A percentile compares a stretch with the other conserved stretches of the same genome.
phyloP scores from a whole-genome alignment of 345 rosid genomes.

The rapeseed (Brassica napus) region DNA sequence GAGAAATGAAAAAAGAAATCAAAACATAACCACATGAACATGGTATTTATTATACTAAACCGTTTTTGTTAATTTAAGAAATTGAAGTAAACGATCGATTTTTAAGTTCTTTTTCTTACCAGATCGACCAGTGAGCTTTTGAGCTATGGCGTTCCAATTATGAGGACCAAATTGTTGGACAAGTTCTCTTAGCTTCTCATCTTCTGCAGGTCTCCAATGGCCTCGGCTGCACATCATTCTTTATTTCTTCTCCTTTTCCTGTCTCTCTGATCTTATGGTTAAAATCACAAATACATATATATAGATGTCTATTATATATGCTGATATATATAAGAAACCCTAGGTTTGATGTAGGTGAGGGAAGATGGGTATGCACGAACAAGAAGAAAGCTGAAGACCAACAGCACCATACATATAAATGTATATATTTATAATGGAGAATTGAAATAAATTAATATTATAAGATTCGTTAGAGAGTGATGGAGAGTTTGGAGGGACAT shows the following conservation, averaged over 20 bases:
- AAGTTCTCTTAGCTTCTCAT: slow-evolving; percentile 70
- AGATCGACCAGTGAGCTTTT: slow-evolving; percentile 82
- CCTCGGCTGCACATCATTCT: slow-evolving; percentile 64
- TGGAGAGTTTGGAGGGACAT: slow-evolving; percentile 52
- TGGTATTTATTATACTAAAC: neutral
- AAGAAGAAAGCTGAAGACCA: slow-evolving; percentile 45
- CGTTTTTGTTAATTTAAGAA: neutral
- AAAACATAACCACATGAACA: neutral
- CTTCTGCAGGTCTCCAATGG: slow-evolving; percentile 79
- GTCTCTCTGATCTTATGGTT: slow-evolving; percentile 5
- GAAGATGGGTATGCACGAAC: slow-evolving; percentile 41
- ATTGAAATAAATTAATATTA: slow-evolving; percentile 8
- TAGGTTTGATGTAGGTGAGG: slow-evolving; percentile 38
- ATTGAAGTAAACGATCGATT: neutral
- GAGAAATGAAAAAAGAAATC: neutral
- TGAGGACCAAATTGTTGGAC: slow-evolving; percentile 84
- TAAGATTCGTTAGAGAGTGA: slow-evolving; percentile 59
- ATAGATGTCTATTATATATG: neutral
- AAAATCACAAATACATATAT: neutral
- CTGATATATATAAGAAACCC: slow-evolving; percentile 25
- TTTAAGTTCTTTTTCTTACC: slow-evolving; percentile 44
- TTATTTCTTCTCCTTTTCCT: slow-evolving; percentile 13
- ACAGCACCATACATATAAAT: slow-evolving; percentile 31
- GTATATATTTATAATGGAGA: neutral
- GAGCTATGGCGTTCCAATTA: slow-evolving; percentile 94